phyloP scores from a whole-genome alignment of 2,329 filamentous ascomycete species.

The Beauveria varroae region DNA sequence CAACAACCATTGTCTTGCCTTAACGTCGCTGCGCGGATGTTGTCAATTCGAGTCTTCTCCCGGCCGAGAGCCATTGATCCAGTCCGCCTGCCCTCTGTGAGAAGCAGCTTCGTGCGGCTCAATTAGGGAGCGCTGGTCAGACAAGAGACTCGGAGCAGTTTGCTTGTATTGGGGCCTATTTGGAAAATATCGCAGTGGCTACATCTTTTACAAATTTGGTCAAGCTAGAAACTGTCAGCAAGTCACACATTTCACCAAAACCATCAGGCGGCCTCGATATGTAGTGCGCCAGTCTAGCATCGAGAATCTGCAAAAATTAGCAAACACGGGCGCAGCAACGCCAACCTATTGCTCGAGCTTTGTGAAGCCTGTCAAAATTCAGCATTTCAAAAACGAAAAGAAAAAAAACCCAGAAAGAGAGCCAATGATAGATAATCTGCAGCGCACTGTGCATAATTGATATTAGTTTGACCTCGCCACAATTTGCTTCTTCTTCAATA shows the following conservation, averaged over 20 bases:
- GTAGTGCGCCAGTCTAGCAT: not conserved
- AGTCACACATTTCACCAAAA: not conserved
- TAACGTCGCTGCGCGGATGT: no score
- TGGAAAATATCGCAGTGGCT: no score
- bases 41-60: no score
- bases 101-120: no score
- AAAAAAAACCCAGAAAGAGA: not conserved
- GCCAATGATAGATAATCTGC: not conserved
- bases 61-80: no score
- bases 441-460: constrained; percentile 9
- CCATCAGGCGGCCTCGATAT: not conserved
- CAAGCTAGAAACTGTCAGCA: no score
- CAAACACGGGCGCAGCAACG: not conserved
- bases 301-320: constrained; percentile 7
- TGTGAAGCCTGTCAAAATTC: constrained; percentile 4
- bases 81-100: no score
- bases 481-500: not conserved
- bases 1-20: no score
- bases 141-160: no score
- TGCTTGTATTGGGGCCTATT: no score
- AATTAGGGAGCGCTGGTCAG: no score
- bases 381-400: not conserved
- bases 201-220: no score
- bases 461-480: constrained; percentile 4
- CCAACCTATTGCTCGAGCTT: not conserved